phyloP scores from a whole-genome alignment of 2,329 filamentous ascomycete genomes.

The Lasiodiplodia sp. region DNA sequence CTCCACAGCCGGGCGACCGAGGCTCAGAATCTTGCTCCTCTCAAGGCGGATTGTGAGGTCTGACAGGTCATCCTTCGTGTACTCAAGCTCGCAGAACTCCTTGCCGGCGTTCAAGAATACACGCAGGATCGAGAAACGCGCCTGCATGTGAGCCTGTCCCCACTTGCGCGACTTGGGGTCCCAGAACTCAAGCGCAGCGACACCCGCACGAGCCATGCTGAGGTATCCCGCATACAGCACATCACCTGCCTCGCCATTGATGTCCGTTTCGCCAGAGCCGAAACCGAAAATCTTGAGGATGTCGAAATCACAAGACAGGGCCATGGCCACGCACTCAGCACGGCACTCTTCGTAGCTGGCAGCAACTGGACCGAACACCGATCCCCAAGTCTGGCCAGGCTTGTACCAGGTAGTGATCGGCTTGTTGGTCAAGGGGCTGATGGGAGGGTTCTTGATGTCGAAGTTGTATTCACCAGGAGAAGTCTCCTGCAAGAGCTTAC shows the following conservation, averaged over 20 bases:
- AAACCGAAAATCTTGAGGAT: constrained; percentile 93
- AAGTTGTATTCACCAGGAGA: constrained; percentile 86
- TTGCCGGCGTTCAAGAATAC: constrained; percentile 87
- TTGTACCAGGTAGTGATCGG: constrained; percentile 90
- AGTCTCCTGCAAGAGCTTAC: constrained; percentile 92
- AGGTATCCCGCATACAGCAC: constrained; percentile 89
- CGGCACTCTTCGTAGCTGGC: constrained; percentile 94
- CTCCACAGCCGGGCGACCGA: constrained; percentile 83
- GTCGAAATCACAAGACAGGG: constrained; percentile 84
- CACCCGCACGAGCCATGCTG: constrained; percentile 91
- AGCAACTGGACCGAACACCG: constrained; percentile 86
- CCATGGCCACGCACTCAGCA: constrained; percentile 94
- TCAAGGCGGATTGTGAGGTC: constrained; percentile 85
- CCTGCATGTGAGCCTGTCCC: constrained; percentile 92
- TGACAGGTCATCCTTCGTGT: constrained; percentile 75
- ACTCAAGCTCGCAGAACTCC: constrained; percentile 83
- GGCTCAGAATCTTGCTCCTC: constrained; percentile 82
- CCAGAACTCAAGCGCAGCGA: constrained; percentile 91
- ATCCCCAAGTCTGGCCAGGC: constrained; percentile 93
- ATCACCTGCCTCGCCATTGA: constrained; percentile 80
- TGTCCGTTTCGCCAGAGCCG: constrained; percentile 76
- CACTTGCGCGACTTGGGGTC: constrained; percentile 89
- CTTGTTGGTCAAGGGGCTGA: constrained; percentile 79
- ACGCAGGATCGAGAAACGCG: constrained; percentile 84
- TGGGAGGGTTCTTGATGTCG: constrained; percentile 78